Conservation (phyloP, 2,329 filamentous ascomycete genomes). For the Exserohilum turcica region DNA sequence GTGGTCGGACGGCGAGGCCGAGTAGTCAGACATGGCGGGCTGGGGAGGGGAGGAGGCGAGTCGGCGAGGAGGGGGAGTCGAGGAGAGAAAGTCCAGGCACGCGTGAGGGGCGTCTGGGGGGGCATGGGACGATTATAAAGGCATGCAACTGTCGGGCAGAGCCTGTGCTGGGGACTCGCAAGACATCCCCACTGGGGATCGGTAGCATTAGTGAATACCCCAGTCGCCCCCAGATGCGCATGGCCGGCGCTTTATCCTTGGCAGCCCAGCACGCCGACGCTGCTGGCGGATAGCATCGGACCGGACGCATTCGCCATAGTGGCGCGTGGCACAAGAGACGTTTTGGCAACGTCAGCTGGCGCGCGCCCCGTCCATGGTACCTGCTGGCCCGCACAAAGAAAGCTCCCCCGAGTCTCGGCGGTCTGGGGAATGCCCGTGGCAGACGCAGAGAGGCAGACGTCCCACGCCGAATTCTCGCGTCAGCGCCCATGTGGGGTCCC, state of each 20-base stretch:
- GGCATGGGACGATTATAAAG: constrained; percentile 42
- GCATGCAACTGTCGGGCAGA: constrained; percentile 37
- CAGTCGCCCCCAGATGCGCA: constrained; percentile 46
- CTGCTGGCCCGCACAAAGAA: too few species aligned
- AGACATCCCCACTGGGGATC: constrained; percentile 41
- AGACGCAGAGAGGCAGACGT: too few species aligned
- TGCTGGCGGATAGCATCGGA: constrained; percentile 41
- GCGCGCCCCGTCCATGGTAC: constrained; percentile 2
- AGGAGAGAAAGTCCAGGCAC: constrained; percentile 20
- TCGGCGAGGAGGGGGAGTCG: too few species aligned
- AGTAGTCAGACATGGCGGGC: constrained; percentile 47
- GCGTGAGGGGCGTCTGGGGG: constrained; percentile 32
- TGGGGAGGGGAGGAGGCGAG: too few species aligned
- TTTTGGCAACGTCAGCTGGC: constrained; percentile 34
- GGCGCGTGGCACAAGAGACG: constrained; percentile 20
- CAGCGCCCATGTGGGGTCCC: constrained; percentile 19
- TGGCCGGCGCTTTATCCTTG: constrained; percentile 39
- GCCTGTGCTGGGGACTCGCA: constrained; percentile 31
- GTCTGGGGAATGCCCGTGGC: too few species aligned
- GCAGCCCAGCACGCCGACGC: constrained; percentile 32
- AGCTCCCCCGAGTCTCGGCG: too few species aligned
- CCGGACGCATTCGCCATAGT: constrained; percentile 32
- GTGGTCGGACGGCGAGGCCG: constrained; percentile 44
- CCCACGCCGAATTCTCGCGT: constrained; percentile 8
- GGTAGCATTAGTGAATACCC: constrained; percentile 44